A percentile compares a stretch with the other conserved stretches of the same genome.
These are phyloP conservation scores for Fagopyrum esculentum DNA, from an alignment of 148 eudicot species.

Conservation along the genomic window DNA sequence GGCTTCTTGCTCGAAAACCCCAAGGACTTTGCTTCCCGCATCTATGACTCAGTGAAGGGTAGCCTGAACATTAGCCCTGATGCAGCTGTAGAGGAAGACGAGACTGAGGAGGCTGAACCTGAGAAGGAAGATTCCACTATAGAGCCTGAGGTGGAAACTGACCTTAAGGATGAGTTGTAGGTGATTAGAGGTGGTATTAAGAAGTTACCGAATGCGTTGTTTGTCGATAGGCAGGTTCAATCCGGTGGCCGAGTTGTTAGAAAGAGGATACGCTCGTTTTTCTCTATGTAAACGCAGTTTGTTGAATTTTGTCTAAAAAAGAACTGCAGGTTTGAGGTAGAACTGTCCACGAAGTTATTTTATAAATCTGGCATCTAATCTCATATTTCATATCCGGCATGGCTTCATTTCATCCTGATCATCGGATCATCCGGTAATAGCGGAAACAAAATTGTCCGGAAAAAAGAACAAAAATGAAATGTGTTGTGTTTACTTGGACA, in stretches of 20 bases:
- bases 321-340: background rate
- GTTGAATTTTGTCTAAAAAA: background rate
- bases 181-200: background rate
- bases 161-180: conserved; percentile 70
- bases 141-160: conserved; percentile 23
- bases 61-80: conserved; percentile 70
- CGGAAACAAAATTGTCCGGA: too few relatives aligned
- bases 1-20: conserved; percentile 70
- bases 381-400: background rate
- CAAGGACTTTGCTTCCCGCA: conserved; percentile 73
- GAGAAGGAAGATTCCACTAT: conserved; percentile 37
- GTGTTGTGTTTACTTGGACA: too few relatives aligned
- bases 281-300: conserved; percentile 6
- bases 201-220: background rate
- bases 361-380: background rate
- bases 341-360: background rate
- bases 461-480: too few relatives aligned
- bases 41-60: conserved; percentile 66
- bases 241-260: background rate
- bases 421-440: too few relatives aligned
- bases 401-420: too few relatives aligned
- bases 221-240: background rate
- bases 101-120: conserved; percentile 50
- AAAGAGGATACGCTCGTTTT: background rate
- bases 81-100: conserved; percentile 76